phyloP scores from a whole-genome alignment of 176 grass and related monocot species.

The Aegilops speltoides region DNA sequence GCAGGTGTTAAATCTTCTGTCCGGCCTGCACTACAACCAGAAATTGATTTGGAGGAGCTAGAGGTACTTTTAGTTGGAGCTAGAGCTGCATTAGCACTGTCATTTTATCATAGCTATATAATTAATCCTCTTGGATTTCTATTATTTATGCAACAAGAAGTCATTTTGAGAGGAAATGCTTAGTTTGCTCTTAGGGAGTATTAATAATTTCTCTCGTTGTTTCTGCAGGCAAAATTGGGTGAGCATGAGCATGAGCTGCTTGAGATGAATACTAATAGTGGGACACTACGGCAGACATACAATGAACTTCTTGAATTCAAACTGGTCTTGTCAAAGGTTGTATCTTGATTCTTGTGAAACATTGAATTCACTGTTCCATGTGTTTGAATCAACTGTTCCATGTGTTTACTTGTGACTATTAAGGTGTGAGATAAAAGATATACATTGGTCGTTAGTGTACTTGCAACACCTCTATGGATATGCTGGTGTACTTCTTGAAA shows the following conservation, averaged over 20 bases:
- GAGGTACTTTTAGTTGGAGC: conserved; percentile 64
- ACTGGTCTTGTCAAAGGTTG: conserved; percentile 96
- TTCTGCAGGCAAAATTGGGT: conserved; percentile 65
- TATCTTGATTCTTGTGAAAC: conserved; percentile 40
- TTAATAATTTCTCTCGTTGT: conserved; percentile 15
- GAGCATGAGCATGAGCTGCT: conserved; percentile 95
- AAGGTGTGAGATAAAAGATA: conserved; percentile 7
- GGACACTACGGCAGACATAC: conserved; percentile 79
- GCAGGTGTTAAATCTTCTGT: conserved; percentile 64
- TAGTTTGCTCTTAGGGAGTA: not conserved
- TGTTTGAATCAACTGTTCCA: not conserved
- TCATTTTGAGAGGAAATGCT: conserved; percentile 6
- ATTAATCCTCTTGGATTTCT: not conserved
- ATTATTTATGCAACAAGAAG: conserved; percentile 19
- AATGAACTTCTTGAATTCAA: conserved; percentile 99
- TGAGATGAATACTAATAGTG: conserved; percentile 93
- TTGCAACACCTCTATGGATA: conserved; percentile 1
- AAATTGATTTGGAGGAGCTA: conserved; percentile 92
- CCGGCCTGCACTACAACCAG: conserved; percentile 69
- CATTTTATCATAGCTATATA: conserved; percentile 7
- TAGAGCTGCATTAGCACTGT: conserved; percentile 62
- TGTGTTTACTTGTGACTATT: conserved; percentile 16
- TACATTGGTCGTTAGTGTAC: not conserved
- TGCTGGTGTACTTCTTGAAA: not conserved
- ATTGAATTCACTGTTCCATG: not conserved